A percentile compares a stretch with the other conserved stretches of the same genome.
These are phyloP conservation scores for Avena eriantha DNA, from an alignment of 176 grass and related monocot genomes.

Conservation along the genomic window DNA sequence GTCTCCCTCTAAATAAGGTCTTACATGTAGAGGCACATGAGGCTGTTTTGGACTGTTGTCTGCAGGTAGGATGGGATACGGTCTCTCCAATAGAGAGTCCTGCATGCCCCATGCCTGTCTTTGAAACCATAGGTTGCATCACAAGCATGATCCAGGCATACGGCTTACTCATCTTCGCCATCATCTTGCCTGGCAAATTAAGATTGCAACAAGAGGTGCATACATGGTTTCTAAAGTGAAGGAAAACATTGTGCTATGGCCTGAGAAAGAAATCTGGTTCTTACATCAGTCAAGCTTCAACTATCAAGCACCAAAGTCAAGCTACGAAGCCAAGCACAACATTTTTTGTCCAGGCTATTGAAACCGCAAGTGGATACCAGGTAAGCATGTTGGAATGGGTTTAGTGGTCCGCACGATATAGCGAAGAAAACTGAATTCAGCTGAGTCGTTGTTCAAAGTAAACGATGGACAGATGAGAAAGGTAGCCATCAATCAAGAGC, in stretches of 20 bases:
- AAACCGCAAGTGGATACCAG: neutral
- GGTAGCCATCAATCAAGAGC: neutral
- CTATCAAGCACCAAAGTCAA: neutral
- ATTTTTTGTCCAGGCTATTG: neutral
- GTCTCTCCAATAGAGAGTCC: neutral
- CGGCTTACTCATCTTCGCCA: neutral
- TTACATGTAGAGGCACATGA: neutral
- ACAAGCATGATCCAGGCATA: neutral
- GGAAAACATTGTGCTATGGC: neutral
- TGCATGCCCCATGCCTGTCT: neutral
- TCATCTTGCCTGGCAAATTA: neutral
- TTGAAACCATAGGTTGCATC: neutral
- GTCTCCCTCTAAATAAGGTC: neutral
- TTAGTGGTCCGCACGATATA: no score
- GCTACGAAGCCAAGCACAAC: neutral
- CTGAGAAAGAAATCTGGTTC: neutral
- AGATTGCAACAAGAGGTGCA: neutral
- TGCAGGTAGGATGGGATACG: neutral
- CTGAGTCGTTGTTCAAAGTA: no score
- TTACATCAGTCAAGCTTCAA: slow-evolving; percentile 1
- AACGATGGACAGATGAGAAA: no score
- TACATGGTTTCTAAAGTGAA: neutral
- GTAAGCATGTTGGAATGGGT: no score
- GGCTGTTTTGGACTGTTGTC: neutral
- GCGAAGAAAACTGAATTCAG: no score